Evolutionary conservation across 202 grass and related monocot species (phyloP).

Genomic region (Panicum virgatum): DNA sequence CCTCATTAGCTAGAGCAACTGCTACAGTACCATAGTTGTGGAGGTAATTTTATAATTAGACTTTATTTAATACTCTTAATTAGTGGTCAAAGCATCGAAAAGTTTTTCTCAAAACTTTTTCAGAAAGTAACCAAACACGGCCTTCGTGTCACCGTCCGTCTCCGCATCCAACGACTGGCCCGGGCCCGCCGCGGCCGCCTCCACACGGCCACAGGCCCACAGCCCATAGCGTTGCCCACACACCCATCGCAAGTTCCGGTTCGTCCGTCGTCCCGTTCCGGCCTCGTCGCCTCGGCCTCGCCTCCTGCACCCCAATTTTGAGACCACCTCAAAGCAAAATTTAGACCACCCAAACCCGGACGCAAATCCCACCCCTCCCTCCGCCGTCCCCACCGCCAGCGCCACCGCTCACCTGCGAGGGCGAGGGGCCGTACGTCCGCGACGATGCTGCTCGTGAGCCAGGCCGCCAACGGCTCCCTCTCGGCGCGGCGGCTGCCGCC

Average conservation of each 20-base stretch:
- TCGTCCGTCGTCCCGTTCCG: background rate
- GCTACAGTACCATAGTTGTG: no score
- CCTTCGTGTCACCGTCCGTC: background rate
- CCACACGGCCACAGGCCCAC: no score
- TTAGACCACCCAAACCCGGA: slow-evolving; percentile 51
- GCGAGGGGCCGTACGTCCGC: background rate
- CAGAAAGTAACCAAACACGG: no score
- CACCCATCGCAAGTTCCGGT: background rate
- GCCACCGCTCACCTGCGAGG: background rate
- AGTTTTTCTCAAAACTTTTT: no score
- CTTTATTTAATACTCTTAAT: no score
- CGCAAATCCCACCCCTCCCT: background rate
- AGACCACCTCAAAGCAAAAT: slow-evolving; percentile 20
- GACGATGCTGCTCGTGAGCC: slow-evolving; percentile 76
- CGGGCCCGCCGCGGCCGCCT: slow-evolving; percentile 23
- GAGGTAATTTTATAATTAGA: no score
- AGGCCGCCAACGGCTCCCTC: slow-evolving; percentile 79
- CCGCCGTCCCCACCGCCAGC: background rate
- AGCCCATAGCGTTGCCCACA: no score
- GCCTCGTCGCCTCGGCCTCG: background rate
- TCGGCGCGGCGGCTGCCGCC: slow-evolving; percentile 65
- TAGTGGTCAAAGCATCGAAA: no score
- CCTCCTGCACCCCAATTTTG: background rate
- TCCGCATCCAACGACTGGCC: slow-evolving; percentile 6
- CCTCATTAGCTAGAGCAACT: no score